These are phyloP conservation scores for Basipetospora chlamydospora DNA, from an alignment of 2,329 filamentous ascomycete species.

Conservation along the genomic window DNA sequence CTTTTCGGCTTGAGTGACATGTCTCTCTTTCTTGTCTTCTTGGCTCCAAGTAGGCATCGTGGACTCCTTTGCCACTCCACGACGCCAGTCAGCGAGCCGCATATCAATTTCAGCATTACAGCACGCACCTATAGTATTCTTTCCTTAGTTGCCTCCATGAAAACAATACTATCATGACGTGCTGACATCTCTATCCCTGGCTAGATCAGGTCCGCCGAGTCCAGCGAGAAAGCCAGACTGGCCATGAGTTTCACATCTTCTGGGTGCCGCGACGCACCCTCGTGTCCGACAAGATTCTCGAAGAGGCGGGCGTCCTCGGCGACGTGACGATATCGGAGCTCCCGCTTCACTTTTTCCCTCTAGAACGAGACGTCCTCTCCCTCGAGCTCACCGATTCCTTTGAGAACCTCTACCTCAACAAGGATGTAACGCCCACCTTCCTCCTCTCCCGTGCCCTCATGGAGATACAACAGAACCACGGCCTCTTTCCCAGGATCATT, in stretches of 20 bases:
- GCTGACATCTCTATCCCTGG: constrained; percentile 35
- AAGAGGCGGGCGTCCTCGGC: constrained; percentile 84
- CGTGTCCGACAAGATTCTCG: constrained; percentile 79
- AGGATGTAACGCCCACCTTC: constrained; percentile 83
- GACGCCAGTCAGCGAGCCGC: constrained; percentile 8
- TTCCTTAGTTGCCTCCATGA: constrained; percentile 7
- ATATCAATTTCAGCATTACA: constrained; percentile 8
- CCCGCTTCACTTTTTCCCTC: constrained; percentile 75
- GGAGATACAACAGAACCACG: constrained; percentile 82
- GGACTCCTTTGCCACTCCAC: constrained; percentile 20
- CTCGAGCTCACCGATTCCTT: constrained; percentile 82
- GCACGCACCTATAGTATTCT: constrained; percentile 5
- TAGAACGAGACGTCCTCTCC: constrained; percentile 84
- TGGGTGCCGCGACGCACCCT: constrained; percentile 89
- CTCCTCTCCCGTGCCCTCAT: constrained; percentile 84
- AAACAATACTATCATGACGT: constrained; percentile 27
- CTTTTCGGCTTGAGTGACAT: background rate
- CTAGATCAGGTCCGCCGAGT: constrained; percentile 82
- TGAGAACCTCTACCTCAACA: constrained; percentile 72
- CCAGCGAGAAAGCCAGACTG: constrained; percentile 72
- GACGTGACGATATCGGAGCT: constrained; percentile 83
- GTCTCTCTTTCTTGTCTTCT: constrained; percentile 4
- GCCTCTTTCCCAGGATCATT: constrained; percentile 84
- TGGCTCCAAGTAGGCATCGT: constrained; percentile 39
- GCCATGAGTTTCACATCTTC: constrained; percentile 93